Percentiles rank a stretch among this genome's conserved stretches.
phyloP scores from a whole-genome alignment of 2,329 filamentous ascomycete genomes.

The Xylaria sp. region DNA sequence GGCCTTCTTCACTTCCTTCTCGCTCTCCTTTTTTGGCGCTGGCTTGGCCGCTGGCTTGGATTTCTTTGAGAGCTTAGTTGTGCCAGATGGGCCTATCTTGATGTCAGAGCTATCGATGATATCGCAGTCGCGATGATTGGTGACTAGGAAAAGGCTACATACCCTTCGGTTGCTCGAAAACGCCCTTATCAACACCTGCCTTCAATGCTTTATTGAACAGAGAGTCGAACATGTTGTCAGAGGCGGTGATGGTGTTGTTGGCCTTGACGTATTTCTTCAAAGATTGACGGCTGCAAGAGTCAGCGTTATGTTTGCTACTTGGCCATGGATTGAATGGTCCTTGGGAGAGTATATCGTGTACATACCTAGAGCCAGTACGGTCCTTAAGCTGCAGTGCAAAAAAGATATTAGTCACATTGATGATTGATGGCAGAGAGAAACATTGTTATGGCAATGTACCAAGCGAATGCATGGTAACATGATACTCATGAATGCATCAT shows the following conservation, averaged over 20 bases:
- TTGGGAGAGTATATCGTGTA: constrained; percentile 2
- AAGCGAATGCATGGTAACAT: constrained; percentile 17
- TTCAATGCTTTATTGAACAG: constrained; percentile 78
- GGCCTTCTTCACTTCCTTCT: constrained; percentile 46
- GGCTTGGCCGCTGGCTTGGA: constrained; percentile 55
- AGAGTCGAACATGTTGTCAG: constrained; percentile 67
- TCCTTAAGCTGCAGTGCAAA: constrained; percentile 64
- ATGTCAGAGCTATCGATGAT: constrained; percentile 37
- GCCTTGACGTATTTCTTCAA: constrained; percentile 66
- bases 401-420: constrained; percentile 22
- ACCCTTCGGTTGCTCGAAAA: constrained; percentile 93
- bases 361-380: constrained; percentile 66
- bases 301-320: constrained; percentile 43
- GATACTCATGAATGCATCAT: constrained; percentile 14
- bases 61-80: constrained; percentile 93
- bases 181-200: constrained; percentile 83
- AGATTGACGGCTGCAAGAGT: constrained; percentile 61
- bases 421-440: background rate
- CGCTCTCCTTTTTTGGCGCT: constrained; percentile 37
- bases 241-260: constrained; percentile 49
- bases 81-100: constrained; percentile 77
- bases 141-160: constrained; percentile 41
- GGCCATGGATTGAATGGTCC: background rate
- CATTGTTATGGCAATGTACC: background rate
- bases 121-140: too few species aligned